Evolutionary conservation across 2,329 filamentous ascomycete genomes (phyloP).

Genomic region (Xylaria sp.): DNA sequence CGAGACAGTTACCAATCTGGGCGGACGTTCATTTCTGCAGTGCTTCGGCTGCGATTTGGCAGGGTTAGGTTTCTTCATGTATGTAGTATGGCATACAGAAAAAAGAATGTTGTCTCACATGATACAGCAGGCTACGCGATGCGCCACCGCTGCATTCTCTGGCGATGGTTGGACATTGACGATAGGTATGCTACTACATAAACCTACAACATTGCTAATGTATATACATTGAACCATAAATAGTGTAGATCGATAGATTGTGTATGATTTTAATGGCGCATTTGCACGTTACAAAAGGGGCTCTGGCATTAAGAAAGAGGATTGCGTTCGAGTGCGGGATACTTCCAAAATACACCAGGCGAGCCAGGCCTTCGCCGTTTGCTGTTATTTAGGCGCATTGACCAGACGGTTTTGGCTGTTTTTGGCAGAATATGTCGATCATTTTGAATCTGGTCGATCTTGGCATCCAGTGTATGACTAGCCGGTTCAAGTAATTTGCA

Average conservation of each 20-base stretch:
- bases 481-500: slow-evolving; percentile 13
- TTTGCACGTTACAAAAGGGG: too few relatives aligned
- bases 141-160: slow-evolving; percentile 21
- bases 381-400: slow-evolving; percentile 23
- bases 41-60: slow-evolving; percentile 10
- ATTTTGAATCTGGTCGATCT: not conserved
- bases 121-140: slow-evolving; percentile 28
- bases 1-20: not conserved
- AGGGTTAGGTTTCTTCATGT: slow-evolving; percentile 19
- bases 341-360: not conserved
- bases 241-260: too few relatives aligned
- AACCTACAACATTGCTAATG: not conserved
- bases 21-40: not conserved
- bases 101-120: slow-evolving; percentile 31
- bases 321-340: not conserved
- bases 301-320: not conserved
- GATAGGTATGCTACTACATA: too few relatives aligned
- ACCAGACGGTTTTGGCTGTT: slow-evolving; percentile 8
- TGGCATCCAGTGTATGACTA: slow-evolving; percentile 5
- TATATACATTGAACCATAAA: not conserved
- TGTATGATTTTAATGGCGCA: too few relatives aligned
- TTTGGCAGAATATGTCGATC: slow-evolving; percentile 10
- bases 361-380: not conserved
- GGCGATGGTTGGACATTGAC: slow-evolving; percentile 15
- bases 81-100: slow-evolving; percentile 5